Percentiles rank a stretch among this genome's conserved stretches.
Conservation (phyloP, 2,329 filamentous ascomycete species). For the Daldinia sp. region DNA sequence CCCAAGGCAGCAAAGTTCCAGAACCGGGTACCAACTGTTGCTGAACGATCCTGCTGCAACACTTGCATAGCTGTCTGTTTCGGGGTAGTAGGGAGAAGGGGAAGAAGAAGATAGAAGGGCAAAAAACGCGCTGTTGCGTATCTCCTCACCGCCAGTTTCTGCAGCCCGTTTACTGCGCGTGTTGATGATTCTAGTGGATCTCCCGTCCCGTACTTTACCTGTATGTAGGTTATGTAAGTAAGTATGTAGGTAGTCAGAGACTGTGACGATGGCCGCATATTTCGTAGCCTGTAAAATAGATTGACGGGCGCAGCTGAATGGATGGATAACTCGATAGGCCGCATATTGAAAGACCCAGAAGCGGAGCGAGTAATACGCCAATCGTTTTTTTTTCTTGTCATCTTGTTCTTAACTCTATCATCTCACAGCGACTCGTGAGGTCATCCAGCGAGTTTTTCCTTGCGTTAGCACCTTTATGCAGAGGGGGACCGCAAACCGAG, state of each 20-base stretch:
- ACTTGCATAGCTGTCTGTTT: constrained; percentile 24
- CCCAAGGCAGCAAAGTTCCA: constrained; percentile 16
- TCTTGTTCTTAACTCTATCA: constrained; percentile 1
- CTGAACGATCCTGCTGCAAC: constrained; percentile 25
- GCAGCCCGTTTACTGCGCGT: constrained; percentile 38
- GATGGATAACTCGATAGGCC: constrained; percentile 27
- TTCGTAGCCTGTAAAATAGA: constrained; percentile 39
- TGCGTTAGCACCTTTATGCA: background rate
- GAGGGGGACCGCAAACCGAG: constrained; percentile 6
- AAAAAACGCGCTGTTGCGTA: constrained; percentile 22
- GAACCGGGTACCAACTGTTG: constrained; percentile 23
- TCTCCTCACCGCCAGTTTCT: constrained; percentile 40
- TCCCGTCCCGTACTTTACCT: constrained; percentile 6
- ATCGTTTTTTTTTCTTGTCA: background rate
- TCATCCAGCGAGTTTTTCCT: constrained; percentile 9
- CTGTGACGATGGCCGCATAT: constrained; percentile 42
- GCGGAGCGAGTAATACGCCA: constrained; percentile 18
- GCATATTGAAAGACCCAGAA: constrained; percentile 33
- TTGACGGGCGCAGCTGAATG: constrained; percentile 36
- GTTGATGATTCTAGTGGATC: constrained; percentile 38
- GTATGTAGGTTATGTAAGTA: too few species aligned
- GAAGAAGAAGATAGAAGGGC: constrained; percentile 12
- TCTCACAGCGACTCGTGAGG: constrained; percentile 27
- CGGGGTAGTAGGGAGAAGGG: constrained; percentile 15
- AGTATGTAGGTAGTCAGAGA: constrained; percentile 18